These are phyloP conservation scores for Solanum dulcamara DNA, from an alignment of 257 asterid genomes.

Conservation along the genomic window DNA sequence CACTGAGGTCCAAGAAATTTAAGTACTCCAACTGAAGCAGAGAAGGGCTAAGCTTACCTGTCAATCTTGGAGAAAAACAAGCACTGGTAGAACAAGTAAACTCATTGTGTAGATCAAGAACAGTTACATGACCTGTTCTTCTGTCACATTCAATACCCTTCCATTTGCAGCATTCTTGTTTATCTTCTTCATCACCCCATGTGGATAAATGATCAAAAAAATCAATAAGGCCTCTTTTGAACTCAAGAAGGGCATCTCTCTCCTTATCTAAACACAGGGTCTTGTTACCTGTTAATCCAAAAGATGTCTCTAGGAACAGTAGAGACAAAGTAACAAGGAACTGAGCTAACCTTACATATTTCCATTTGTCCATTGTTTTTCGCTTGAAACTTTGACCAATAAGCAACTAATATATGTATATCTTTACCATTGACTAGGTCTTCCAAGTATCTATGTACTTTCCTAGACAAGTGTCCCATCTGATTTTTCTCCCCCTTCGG, in stretches of 20 bases:
- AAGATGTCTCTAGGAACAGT: not conserved
- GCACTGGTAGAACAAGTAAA: not conserved
- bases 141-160: not conserved
- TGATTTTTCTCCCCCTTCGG: too few relatives aligned
- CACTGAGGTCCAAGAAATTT: not conserved
- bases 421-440: not conserved
- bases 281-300: not conserved
- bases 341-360: not conserved
- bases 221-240: not conserved
- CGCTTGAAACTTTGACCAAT: not conserved
- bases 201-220: not conserved
- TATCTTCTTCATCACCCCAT: not conserved
- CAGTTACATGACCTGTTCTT: not conserved
- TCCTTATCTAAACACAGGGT: not conserved
- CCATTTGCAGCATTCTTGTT: conserved; percentile 7
- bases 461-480: not conserved
- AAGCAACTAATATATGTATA: not conserved
- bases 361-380: not conserved
- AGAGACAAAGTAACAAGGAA: not conserved
- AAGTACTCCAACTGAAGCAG: conserved; percentile 11
- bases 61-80: not conserved
- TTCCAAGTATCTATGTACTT: not conserved
- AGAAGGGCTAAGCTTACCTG: conserved; percentile 14
- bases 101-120: not conserved
- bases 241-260: not conserved